phyloP scores from a whole-genome alignment of 148 eudicot species.

The Fagopyrum esculentum region DNA sequence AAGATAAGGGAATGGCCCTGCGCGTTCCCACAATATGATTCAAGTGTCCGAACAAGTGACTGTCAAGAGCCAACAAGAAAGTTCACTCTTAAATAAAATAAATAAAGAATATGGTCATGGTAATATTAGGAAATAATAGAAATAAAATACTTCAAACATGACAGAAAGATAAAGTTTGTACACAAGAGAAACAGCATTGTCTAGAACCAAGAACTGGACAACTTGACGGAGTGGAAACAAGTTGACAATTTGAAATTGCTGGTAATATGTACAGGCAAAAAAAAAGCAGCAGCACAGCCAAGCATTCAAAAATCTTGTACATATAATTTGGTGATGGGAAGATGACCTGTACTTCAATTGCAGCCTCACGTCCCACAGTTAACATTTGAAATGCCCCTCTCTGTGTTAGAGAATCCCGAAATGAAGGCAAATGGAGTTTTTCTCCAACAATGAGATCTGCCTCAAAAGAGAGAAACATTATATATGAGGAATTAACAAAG shows the following conservation, averaged over 20 bases:
- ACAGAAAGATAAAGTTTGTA: not conserved
- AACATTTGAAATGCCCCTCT: conserved; percentile 90
- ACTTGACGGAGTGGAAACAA: not conserved
- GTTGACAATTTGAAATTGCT: not conserved
- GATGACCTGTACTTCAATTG: conserved; percentile 87
- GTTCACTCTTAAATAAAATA: not conserved
- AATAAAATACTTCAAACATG: not conserved
- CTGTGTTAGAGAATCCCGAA: conserved; percentile 78
- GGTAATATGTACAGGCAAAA: not conserved
- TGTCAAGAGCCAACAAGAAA: conserved; percentile 27
- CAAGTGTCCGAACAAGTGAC: conserved; percentile 71
- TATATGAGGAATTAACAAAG: conserved; percentile 45
- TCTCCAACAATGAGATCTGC: conserved; percentile 81
- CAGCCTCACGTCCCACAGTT: conserved; percentile 97
- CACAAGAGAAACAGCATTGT: not conserved
- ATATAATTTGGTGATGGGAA: not conserved
- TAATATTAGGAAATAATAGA: not conserved
- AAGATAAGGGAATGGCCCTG: conserved; percentile 69
- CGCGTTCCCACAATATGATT: conserved; percentile 54
- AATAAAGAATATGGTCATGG: not conserved
- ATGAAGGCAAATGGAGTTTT: conserved; percentile 75
- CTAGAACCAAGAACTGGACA: not conserved
- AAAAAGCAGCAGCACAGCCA: not conserved
- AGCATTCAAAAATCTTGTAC: not conserved
- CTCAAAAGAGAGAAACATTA: conserved; percentile 61